Percentiles rank a stretch among this genome's conserved stretches.
These are phyloP conservation scores for Barnettozyma hawaiiensis DNA, from an alignment of 1,139 yeast species.

Conservation along the genomic window DNA sequence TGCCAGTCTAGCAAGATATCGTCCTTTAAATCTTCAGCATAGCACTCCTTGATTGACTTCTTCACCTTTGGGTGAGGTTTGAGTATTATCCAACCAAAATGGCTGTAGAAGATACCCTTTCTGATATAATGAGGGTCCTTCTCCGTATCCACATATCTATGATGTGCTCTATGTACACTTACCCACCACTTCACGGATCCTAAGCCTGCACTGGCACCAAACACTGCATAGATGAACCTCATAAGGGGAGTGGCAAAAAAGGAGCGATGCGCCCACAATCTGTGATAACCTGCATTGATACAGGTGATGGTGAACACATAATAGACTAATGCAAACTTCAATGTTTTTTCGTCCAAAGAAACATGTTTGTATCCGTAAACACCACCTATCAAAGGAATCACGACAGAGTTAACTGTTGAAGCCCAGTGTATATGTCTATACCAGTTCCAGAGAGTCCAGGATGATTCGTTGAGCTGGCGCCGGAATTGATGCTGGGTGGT, in stretches of 20 bases:
- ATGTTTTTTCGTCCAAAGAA: conserved; percentile 50
- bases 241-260: conserved; percentile 36
- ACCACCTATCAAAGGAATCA: conserved; percentile 27
- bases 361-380: conserved; percentile 7
- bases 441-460: conserved; percentile 35
- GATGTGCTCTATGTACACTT: conserved; percentile 63
- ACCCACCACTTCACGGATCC: conserved; percentile 64
- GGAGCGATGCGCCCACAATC: conserved; percentile 59
- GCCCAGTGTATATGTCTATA: conserved; percentile 33
- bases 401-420: conserved; percentile 20
- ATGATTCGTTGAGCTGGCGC: conserved; percentile 28
- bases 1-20: conserved; percentile 54
- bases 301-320: conserved; percentile 39
- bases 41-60: conserved; percentile 32
- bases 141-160: conserved; percentile 62
- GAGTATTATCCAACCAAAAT: conserved; percentile 58
- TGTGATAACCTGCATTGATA: conserved; percentile 55
- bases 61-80: conserved; percentile 44
- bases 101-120: conserved; percentile 54
- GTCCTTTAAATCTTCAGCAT: conserved; percentile 31
- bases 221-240: conserved; percentile 41
- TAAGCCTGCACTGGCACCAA: conserved; percentile 57
- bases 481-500: conserved; percentile 12
- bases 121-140: conserved; percentile 58
- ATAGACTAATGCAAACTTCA: conserved; percentile 33